These are phyloP conservation scores for Chytriomyces sp. DNA, from an alignment of 192 early-diverging fungal genomes.

Conservation along the genomic window DNA sequence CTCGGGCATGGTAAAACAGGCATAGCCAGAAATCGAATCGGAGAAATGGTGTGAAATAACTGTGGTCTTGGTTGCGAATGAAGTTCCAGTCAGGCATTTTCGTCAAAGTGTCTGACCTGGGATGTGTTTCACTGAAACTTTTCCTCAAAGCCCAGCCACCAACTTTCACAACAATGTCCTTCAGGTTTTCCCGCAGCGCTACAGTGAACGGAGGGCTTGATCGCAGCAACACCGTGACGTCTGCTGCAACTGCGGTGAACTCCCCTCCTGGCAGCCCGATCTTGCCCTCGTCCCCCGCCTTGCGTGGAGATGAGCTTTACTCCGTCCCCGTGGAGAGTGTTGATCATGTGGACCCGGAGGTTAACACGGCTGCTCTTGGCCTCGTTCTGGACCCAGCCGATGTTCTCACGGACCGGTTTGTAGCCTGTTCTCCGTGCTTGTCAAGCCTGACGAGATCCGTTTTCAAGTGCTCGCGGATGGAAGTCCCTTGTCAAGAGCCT, in stretches of 20 bases:
- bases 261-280: not conserved
- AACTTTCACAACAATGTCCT: not conserved
- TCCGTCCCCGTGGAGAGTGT: no score
- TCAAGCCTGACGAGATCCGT: no score
- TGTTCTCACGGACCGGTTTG: slow-evolving; percentile 24
- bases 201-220: no score
- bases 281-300: not conserved
- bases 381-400: slow-evolving; percentile 25
- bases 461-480: slow-evolving; percentile 20
- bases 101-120: not conserved
- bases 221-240: not conserved
- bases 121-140: not conserved
- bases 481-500: not conserved
- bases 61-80: not conserved
- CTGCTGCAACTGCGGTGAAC: not conserved
- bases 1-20: not conserved
- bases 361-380: slow-evolving; percentile 9
- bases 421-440: no score
- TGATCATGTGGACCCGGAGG: slow-evolving; percentile 20
- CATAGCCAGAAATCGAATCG: not conserved
- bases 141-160: not conserved
- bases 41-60: no score
- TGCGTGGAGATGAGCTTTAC: not conserved
- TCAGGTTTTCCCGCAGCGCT: not conserved
- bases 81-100: not conserved